A percentile compares a stretch with the other conserved stretches of the same genome.
phyloP scores from a whole-genome alignment of 495 filamentous ascomycete genomes.

The Durotheca rogersii region DNA sequence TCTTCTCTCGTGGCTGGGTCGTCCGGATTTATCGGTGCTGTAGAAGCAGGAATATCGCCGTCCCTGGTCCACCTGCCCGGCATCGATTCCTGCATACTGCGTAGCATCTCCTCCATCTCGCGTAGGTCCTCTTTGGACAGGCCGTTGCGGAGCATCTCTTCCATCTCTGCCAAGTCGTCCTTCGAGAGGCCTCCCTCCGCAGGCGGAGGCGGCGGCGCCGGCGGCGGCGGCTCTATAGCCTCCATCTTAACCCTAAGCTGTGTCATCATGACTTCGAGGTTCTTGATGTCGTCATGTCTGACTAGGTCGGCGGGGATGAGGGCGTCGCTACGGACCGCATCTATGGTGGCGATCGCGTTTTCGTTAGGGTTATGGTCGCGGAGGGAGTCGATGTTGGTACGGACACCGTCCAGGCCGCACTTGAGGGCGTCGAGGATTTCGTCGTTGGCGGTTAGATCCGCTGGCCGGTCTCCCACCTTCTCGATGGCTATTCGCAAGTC shows the following conservation, averaged over 20 bases:
- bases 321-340: conserved; percentile 30
- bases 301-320: conserved; percentile 45
- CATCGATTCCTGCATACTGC: conserved; percentile 41
- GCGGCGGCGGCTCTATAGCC: conserved; percentile 69
- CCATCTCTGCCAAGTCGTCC: conserved; percentile 42
- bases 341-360: conserved; percentile 58
- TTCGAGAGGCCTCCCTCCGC: conserved; percentile 43
- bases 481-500: conserved; percentile 72
- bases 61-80: conserved; percentile 27
- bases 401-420: conserved; percentile 69
- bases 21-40: conserved; percentile 32
- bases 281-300: conserved; percentile 72
- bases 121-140: conserved; percentile 62
- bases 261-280: conserved; percentile 76
- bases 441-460: conserved; percentile 74
- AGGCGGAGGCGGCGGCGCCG: conserved; percentile 37
- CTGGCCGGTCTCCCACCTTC: conserved; percentile 73
- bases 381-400: conserved; percentile 74
- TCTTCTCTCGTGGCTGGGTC: conserved; percentile 66
- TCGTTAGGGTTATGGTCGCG: conserved; percentile 53
- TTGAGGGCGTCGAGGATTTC: conserved; percentile 86
- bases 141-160: conserved; percentile 41
- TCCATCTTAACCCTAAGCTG: conserved; percentile 83
- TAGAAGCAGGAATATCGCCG: conserved; percentile 22
- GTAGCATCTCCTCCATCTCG: conserved; percentile 51